Conservation (phyloP, 2,329 filamentous ascomycete genomes). For the Neopestalotiopsis rosae region DNA sequence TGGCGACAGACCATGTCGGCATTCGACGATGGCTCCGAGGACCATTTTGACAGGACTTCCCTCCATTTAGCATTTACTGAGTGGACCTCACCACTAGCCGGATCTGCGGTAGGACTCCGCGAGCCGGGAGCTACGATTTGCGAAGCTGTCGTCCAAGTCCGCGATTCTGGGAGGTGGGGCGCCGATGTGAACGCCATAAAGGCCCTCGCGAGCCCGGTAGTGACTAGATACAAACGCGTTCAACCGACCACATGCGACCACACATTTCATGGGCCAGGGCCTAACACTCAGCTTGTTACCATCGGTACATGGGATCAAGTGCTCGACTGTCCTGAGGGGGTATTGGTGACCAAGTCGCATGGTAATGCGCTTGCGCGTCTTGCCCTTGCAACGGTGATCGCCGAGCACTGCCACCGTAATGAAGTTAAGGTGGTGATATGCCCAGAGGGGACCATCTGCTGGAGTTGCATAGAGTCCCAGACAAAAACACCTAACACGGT, state of each 20-base stretch:
- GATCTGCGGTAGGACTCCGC: background rate
- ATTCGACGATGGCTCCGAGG: background rate
- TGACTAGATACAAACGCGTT: no score
- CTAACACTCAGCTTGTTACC: background rate
- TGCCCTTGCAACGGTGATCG: background rate
- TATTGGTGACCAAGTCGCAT: background rate
- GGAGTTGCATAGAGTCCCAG: no score
- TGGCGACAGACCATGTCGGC: background rate
- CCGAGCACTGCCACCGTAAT: background rate
- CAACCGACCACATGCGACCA: background rate
- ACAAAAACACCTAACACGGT: no score
- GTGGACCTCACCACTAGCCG: background rate
- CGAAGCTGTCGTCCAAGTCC: no score
- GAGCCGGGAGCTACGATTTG: background rate
- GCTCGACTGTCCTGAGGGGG: background rate
- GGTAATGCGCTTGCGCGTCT: background rate
- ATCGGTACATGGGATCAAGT: background rate
- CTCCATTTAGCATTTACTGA: background rate
- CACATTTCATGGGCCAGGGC: rapidly evolving
- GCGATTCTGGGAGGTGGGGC: no score
- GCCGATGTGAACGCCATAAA: background rate
- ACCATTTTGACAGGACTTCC: background rate
- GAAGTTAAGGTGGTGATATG: no score
- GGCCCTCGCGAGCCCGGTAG: background rate
- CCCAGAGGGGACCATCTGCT: no score